phyloP scores from a whole-genome alignment of 2,329 filamentous ascomycete genomes.

The Penicillium paneum region DNA sequence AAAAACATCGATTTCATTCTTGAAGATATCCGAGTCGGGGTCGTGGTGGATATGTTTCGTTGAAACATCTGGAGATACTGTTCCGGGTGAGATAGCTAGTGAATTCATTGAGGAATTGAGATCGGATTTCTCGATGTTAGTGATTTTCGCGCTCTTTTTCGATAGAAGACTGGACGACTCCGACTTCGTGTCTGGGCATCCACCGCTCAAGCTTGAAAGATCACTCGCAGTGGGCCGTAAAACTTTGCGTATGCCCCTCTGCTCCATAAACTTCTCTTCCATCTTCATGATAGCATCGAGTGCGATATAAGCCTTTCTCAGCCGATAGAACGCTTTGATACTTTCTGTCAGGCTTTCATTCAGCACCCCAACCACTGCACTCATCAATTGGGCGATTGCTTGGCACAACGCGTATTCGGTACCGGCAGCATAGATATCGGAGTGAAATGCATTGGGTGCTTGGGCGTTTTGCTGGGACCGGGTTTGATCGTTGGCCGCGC shows the following conservation, averaged over 20 bases:
- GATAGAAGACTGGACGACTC: conserved; percentile 15
- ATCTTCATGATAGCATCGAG: conserved; percentile 74
- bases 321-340: conserved; percentile 86
- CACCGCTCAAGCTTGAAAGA: conserved; percentile 11
- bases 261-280: conserved; percentile 60
- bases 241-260: conserved; percentile 24
- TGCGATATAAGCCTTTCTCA: conserved; percentile 82
- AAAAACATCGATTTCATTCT: conserved; percentile 77
- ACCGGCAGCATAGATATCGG: conserved; percentile 72
- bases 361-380: conserved; percentile 79
- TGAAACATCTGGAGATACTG: conserved; percentile 17
- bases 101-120: conserved; percentile 24
- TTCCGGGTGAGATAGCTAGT: conserved; percentile 21
- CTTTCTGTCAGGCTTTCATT: conserved; percentile 92
- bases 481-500: conserved; percentile 72
- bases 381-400: conserved; percentile 84
- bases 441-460: conserved; percentile 52
- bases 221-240: conserved; percentile 14
- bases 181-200: conserved; percentile 6
- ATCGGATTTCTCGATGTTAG: conserved; percentile 14
- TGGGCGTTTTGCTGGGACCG: conserved; percentile 64
- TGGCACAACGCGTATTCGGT: conserved; percentile 83
- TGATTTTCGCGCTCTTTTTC: conserved; percentile 16
- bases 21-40: conserved; percentile 62
- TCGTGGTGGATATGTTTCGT: conserved; percentile 45